Evolutionary conservation across 805 yeast species (phyloP).

Genomic region (Citeromyces matritensis): DNA sequence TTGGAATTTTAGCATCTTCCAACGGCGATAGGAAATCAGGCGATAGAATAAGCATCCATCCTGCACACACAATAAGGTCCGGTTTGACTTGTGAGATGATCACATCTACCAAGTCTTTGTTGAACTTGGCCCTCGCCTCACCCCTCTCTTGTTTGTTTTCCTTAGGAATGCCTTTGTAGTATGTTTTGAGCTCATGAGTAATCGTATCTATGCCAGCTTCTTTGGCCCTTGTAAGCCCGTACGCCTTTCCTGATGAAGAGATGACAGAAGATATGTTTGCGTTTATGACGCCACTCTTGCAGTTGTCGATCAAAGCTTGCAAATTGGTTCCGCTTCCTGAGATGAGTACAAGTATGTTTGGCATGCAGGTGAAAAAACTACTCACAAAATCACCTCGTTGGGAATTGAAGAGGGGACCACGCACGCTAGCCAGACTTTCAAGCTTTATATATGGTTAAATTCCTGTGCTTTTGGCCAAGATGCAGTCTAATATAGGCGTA

Average conservation of each 20-base stretch:
- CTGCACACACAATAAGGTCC: conserved; percentile 89
- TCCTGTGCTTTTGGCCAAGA: too few species aligned
- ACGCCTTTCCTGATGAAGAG: conserved; percentile 79
- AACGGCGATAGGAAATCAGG: conserved; percentile 59
- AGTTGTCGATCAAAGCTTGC: conserved; percentile 84
- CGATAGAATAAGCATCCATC: conserved; percentile 93
- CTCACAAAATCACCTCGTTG: background rate
- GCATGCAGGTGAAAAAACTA: conserved; percentile 1
- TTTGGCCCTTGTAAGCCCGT: conserved; percentile 69
- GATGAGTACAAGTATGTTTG: conserved; percentile 56
- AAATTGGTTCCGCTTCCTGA: conserved; percentile 95
- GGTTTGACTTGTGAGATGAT: conserved; percentile 48
- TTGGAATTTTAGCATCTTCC: conserved; percentile 45
- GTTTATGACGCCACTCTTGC: conserved; percentile 18
- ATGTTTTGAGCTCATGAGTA: conserved; percentile 55
- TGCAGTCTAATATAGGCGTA: too few species aligned
- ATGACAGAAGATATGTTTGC: conserved; percentile 59
- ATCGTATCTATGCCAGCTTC: conserved; percentile 56
- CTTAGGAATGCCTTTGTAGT: conserved; percentile 64
- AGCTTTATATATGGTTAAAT: too few species aligned
- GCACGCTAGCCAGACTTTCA: too few species aligned
- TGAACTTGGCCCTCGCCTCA: conserved; percentile 54
- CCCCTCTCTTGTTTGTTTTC: conserved; percentile 44
- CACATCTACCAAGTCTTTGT: conserved; percentile 59
- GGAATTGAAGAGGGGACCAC: too few species aligned